Evolutionary conservation across 805 yeast genomes (phyloP).

Genomic region (Metschnikowia hibisci): DNA sequence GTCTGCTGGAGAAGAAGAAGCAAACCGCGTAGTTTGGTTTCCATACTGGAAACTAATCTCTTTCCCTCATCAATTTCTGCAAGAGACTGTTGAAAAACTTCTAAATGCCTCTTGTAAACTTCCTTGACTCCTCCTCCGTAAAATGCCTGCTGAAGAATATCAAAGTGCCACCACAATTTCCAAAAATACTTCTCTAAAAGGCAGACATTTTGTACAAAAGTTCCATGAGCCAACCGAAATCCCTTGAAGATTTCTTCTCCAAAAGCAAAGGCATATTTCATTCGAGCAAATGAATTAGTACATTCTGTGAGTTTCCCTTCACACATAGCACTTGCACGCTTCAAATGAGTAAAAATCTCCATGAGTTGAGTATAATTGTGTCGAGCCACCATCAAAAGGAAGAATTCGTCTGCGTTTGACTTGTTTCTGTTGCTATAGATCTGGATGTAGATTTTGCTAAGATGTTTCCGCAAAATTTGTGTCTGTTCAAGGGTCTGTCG

Average conservation of each 20-base stretch:
- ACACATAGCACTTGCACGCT: not conserved
- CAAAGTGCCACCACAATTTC: conserved; percentile 9
- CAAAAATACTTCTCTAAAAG: conserved; percentile 8
- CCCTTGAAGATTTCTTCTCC: not conserved
- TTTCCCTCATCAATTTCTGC: not conserved
- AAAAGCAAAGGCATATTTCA: not conserved
- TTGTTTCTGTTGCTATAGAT: not conserved
- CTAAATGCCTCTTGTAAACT: not conserved
- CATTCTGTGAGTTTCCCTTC: not conserved
- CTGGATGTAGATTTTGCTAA: not conserved
- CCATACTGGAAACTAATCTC: not conserved
- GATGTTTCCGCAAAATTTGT: not conserved
- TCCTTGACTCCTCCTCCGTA: not conserved
- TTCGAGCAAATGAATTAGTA: not conserved
- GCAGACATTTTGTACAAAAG: not conserved
- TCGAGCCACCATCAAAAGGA: not conserved
- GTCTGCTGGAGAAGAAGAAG: not conserved
- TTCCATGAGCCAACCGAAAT: conserved; percentile 1
- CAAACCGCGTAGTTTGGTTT: conserved; percentile 1
- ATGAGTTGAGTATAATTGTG: not conserved
- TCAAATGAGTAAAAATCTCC: not conserved
- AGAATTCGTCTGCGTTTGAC: not conserved
- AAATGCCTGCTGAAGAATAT: conserved; percentile 1
- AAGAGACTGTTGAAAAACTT: not conserved
- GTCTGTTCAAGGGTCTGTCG: conserved; percentile 1